Conservation (phyloP, 805 yeast genomes). For the Martiniozyma abietophila region DNA sequence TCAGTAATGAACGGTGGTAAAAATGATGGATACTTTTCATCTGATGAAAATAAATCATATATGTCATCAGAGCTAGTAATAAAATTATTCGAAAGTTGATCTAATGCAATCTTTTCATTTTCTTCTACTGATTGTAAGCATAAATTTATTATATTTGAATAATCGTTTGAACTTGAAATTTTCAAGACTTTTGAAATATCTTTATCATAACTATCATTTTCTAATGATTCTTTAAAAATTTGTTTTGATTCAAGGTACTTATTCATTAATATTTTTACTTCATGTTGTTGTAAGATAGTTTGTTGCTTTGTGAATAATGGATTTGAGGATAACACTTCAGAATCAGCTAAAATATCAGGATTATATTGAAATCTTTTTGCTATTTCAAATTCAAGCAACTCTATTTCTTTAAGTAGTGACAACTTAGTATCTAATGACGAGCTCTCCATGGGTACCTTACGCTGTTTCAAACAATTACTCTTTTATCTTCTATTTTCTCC, state of each 20-base stretch:
- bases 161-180: too few species aligned
- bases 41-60: constrained; percentile 25
- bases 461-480: too few species aligned
- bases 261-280: constrained; percentile 42
- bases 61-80: too few species aligned
- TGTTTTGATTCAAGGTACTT: constrained; percentile 32
- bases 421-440: constrained; percentile 31
- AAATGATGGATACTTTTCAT: constrained; percentile 12
- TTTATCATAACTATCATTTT: constrained; percentile 1
- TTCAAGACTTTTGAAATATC: constrained; percentile 12
- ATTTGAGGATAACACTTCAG: constrained; percentile 23
- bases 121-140: too few species aligned
- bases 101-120: too few species aligned
- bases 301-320: constrained; percentile 39
- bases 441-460: not conserved
- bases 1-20: too few species aligned
- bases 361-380: constrained; percentile 52
- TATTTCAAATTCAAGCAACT: constrained; percentile 60
- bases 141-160: too few species aligned
- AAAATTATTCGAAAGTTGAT: too few species aligned
- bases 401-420: constrained; percentile 50
- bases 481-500: not conserved
- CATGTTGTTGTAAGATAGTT: constrained; percentile 56
- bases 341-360: constrained; percentile 43
- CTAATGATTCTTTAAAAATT: constrained; percentile 14